A percentile compares a stretch with the other conserved stretches of the same genome.
Evolutionary conservation across 345 rosid genomes (phyloP).

Genomic region (Fremontodendron californicum): DNA sequence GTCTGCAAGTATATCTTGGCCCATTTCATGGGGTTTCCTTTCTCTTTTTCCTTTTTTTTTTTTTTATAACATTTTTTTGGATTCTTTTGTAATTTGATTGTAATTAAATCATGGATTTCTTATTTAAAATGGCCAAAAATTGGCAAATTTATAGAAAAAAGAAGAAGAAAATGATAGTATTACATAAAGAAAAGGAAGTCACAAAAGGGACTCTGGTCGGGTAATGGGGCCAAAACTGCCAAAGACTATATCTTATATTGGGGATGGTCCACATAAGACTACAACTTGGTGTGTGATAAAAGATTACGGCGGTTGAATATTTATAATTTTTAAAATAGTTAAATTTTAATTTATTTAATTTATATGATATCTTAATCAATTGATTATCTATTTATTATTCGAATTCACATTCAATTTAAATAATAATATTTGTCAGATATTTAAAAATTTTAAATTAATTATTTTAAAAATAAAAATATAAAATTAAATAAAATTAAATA

Average conservation of each 20-base stretch:
- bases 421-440: too few species aligned
- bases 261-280: background rate
- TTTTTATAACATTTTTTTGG: background rate
- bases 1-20: background rate
- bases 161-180: background rate
- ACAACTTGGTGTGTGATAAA: conserved; percentile 2
- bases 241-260: background rate
- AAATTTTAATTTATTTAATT: too few species aligned
- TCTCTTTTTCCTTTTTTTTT: background rate
- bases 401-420: too few species aligned
- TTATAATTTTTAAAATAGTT: too few species aligned
- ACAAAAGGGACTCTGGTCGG: background rate
- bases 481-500: too few species aligned
- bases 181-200: background rate
- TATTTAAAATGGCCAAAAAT: background rate
- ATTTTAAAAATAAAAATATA: too few species aligned
- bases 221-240: background rate
- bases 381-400: too few species aligned
- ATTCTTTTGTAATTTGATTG: background rate
- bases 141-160: background rate
- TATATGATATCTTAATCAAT: too few species aligned
- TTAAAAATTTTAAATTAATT: too few species aligned
- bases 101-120: background rate
- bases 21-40: background rate
- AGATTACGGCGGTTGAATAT: too few species aligned